Conservation (phyloP, 495 filamentous ascomycete genomes). For the Penicillium daleae region DNA sequence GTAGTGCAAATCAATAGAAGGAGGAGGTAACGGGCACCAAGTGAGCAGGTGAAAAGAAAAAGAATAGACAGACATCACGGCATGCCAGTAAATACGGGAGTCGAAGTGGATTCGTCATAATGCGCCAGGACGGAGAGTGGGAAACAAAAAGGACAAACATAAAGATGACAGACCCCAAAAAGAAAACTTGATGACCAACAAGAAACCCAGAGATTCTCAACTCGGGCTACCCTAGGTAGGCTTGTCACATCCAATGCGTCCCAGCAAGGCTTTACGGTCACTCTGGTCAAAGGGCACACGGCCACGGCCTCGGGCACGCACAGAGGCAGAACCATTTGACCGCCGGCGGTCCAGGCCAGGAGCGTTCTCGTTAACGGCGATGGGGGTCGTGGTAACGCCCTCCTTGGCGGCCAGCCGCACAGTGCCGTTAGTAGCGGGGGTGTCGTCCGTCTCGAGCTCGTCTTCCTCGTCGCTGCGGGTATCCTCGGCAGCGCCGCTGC, state of each 20-base stretch:
- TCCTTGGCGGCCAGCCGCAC: slow-evolving; percentile 35
- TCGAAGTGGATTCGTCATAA: slow-evolving; percentile 26
- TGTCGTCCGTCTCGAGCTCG: slow-evolving; percentile 58
- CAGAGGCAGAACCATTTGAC: slow-evolving; percentile 38
- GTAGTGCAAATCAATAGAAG: background rate
- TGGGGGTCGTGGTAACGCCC: slow-evolving; percentile 26
- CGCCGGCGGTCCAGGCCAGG: slow-evolving; percentile 51
- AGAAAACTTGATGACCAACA: background rate
- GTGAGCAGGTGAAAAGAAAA: slow-evolving; percentile 9
- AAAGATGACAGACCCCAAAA: slow-evolving; percentile 14
- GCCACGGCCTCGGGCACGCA: slow-evolving; percentile 42
- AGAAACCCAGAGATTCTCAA: background rate
- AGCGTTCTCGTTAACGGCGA: slow-evolving; percentile 36
- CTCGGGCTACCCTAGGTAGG: slow-evolving; percentile 33
- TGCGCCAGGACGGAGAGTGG: slow-evolving; percentile 20
- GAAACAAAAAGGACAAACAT: slow-evolving; percentile 17
- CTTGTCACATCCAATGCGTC: slow-evolving; percentile 77
- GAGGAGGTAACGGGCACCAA: slow-evolving; percentile 1
- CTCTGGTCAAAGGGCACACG: slow-evolving; percentile 68
- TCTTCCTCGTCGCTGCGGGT: slow-evolving; percentile 85
- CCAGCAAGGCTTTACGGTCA: slow-evolving; percentile 72
- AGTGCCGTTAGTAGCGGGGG: slow-evolving; percentile 43
- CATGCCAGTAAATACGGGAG: slow-evolving; percentile 23
- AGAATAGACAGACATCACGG: slow-evolving; percentile 23
- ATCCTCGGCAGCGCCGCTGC: slow-evolving; percentile 81